phyloP scores from a whole-genome alignment of 208 protist species.

The Borovskyia barvae region DNA sequence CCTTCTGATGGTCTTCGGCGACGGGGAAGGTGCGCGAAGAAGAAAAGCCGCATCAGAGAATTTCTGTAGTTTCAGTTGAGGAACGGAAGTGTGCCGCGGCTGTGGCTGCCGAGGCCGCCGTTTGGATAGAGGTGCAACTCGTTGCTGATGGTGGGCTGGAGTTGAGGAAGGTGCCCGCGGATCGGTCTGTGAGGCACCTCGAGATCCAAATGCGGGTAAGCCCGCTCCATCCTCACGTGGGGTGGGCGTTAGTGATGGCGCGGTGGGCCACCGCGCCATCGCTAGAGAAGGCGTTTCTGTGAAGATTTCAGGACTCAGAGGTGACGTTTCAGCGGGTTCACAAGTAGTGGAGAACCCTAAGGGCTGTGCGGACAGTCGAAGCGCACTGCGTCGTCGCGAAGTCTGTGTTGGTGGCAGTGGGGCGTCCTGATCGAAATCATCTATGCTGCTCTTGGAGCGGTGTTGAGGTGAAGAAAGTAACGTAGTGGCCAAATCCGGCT shows the following conservation, averaged over 20 bases:
- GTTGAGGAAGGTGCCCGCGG: no score
- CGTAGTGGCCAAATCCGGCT: no score
- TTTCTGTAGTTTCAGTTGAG: neutral
- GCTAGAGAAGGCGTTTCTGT: neutral
- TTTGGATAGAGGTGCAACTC: no score
- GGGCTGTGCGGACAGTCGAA: neutral
- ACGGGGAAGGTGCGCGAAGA: constrained; percentile 5
- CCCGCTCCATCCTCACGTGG: constrained; percentile 3
- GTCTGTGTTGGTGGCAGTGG: constrained; percentile 21
- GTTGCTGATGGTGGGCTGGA: no score
- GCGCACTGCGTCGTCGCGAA: constrained; percentile 4
- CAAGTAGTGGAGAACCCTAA: constrained; percentile 13
- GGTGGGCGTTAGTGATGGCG: constrained; percentile 18
- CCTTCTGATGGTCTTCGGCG: neutral
- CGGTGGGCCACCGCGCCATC: neutral
- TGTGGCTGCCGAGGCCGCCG: neutral
- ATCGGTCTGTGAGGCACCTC: no score
- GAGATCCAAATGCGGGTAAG: no score
- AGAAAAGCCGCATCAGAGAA: constrained; percentile 8
- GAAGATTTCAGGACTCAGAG: no score
- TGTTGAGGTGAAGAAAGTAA: no score
- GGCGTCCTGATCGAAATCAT: neutral
- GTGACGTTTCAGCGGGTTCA: neutral
- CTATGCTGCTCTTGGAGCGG: no score
- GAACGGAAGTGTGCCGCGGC: neutral